Evolutionary conservation across 129 eudicot species (phyloP), one percentile per base, ranked within the genome.

Genomic region (Helianthus tuberosus): DNA sequence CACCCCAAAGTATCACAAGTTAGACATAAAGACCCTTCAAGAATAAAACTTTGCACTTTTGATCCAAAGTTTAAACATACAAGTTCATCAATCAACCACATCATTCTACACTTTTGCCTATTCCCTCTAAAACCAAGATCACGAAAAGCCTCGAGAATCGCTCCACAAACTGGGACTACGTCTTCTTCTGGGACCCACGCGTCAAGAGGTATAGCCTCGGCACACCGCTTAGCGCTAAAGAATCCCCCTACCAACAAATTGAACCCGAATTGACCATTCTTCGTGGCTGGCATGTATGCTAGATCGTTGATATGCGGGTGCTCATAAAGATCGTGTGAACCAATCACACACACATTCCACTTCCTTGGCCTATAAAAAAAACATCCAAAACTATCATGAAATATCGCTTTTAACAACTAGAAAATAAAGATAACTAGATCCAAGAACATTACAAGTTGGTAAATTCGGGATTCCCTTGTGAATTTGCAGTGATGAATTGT

Each of bases 281-380:
- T 94, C 2, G 85, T 94, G 32, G 98, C 97, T 2, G 98, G 98
- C 96, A 94, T 94, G 77, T 94, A 94, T 0, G 98, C 97, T 50
- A 94, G 86, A 77, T 94, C 98, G n/a, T 94, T 94, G 68, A 94
- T 94, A 72, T 94, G 98, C 3, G 97, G 98, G 69, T 94, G 98
- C 86, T 94, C 98, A 47, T 88, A 94, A 13, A 94, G 96, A 86
- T 94, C 97, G 64, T 94, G 98, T 4, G 98, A 90, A 27, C 98
- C 98, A 60, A 90, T 81, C 66, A 94, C 98, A 75, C 97, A 94
- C 80, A 86, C 93, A 88, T 94, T 94, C 98, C 98, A 94, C 82
- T 94, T 94, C 82, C 98, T 85, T 10, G 98, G 98, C 93, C 98
- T 94, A 73, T 73, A 59, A 71, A 38, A 38, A 13, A 10, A 68